Conservation (phyloP, 2,329 filamentous ascomycete species). For the Aspergillus bombycis region DNA sequence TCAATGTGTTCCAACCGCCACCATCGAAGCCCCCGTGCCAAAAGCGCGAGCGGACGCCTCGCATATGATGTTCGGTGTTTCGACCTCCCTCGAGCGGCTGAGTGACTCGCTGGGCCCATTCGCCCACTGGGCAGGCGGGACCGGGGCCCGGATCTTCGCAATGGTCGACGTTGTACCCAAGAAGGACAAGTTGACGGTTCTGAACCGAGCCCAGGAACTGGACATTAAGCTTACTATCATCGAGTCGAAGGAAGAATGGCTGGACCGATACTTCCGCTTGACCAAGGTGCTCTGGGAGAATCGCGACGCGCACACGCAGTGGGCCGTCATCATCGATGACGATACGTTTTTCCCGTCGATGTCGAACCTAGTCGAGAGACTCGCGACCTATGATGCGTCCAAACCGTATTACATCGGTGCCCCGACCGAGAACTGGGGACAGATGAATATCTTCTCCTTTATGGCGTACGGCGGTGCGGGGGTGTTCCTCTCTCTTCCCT, state of each 20-base stretch:
- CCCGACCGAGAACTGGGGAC: conserved; percentile 56
- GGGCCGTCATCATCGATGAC: conserved; percentile 61
- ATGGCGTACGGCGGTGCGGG: conserved; percentile 64
- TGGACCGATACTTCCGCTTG: conserved; percentile 57
- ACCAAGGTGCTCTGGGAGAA: conserved; percentile 48
- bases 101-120: conserved; percentile 51
- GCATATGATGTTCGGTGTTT: conserved; percentile 57
- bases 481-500: conserved; percentile 56
- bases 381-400: conserved; percentile 50
- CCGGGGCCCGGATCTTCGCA: conserved; percentile 52
- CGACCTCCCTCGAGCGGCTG: conserved; percentile 54
- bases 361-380: conserved; percentile 48
- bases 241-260: conserved; percentile 21
- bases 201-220: conserved; percentile 28
- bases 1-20: conserved; percentile 16
- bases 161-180: conserved; percentile 44
- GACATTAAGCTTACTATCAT: conserved; percentile 42
- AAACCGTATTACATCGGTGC: conserved; percentile 57
- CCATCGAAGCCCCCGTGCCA: conserved; percentile 20
- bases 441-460: conserved; percentile 52
- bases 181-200: conserved; percentile 20
- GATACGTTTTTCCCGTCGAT: conserved; percentile 64
- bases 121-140: conserved; percentile 55
- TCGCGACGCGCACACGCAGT: conserved; percentile 44
- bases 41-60: conserved; percentile 36